Base-by-base conservation (phyloP, 768 basidiomycete species). In the Mrakia blollopis region DNA sequence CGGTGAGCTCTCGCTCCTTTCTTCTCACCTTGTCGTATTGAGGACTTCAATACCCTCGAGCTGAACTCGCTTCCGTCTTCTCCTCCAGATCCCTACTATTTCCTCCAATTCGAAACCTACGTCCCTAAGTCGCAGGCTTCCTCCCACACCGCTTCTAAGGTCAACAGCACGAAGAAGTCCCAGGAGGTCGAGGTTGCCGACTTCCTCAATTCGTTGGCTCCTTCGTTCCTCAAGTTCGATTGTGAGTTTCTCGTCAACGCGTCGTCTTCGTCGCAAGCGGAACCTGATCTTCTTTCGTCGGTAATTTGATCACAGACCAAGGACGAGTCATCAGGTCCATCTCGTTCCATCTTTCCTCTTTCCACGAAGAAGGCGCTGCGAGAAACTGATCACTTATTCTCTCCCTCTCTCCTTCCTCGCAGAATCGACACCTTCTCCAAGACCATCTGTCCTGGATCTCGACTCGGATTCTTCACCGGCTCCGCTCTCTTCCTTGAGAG, bases 391-490 rank as follows among this genome's bases (percentile, higher is more conserved):
- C 57, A n/a, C 25, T n/a, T n/a, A n/a, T n/a, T n/a, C 50, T 16
- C 50, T 52, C 23, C 57, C 57, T 57, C 57, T 13, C 28, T n/a
- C n/a, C 18, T 7, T 50, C 18, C 5, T 10, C 25, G 44, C 57
- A 57, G 57, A 4, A 84, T 94, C 50, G 93, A 94, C 81, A 89
- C 89, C 0, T 91, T 92, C 81, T 90, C 89, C 52, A 92, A 92
- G 69, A 71, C 35, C 41, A 87, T 93, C 67, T 90, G 90, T 3
- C 92, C 92, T 4, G 92, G 92, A 3, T 87, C 87, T 73, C 88
- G 92, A 13, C 82, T 93, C 35, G 92, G 92, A 4, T 94, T 89
- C 89, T 89, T 91, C 81, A 92, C 91, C 3, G 90, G 90, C 80
- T 89, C 88, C 80, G 89, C 91, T 1, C 69, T 89, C 35, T 92